Percentiles rank a stretch among this genome's conserved stretches.
Conservation (phyloP, 352 stramenopile species). For the Pythium myriotylum region DNA sequence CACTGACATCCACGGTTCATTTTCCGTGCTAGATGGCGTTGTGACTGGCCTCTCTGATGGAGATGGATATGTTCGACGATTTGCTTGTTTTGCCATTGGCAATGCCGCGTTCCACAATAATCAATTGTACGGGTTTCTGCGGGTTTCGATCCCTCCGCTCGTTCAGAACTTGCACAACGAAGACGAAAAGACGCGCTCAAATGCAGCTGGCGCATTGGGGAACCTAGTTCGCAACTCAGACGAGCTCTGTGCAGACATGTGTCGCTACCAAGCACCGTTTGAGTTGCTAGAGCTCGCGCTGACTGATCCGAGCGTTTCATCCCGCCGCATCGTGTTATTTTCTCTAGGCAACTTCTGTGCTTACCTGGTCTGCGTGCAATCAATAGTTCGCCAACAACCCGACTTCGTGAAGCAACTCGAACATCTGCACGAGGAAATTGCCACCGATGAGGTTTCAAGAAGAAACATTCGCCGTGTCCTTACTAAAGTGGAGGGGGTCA, state of each 20-base stretch:
- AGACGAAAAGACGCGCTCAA: constrained; percentile 92
- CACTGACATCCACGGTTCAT: constrained; percentile 1
- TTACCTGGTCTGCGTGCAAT: constrained; percentile 71
- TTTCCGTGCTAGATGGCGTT: constrained; percentile 61
- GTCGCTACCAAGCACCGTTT: constrained; percentile 53
- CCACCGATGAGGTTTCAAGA: constrained; percentile 64
- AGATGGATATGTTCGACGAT: constrained; percentile 88
- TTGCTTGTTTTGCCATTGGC: constrained; percentile 94
- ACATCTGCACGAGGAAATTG: constrained; percentile 58
- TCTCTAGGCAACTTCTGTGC: constrained; percentile 90
- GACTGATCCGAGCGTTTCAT: constrained; percentile 57
- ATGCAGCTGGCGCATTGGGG: constrained; percentile 90
- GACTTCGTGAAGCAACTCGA: constrained; percentile 52
- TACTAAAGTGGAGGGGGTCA: constrained; percentile 68
- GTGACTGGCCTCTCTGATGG: constrained; percentile 58
- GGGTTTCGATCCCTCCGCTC: constrained; percentile 62
- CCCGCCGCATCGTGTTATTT: constrained; percentile 89
- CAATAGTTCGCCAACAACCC: constrained; percentile 41
- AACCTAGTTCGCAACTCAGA: constrained; percentile 93
- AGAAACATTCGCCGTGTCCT: constrained; percentile 76
- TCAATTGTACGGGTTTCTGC: constrained; percentile 74
- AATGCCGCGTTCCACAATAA: constrained; percentile 92
- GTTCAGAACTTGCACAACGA: constrained; percentile 65
- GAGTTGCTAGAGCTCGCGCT: constrained; percentile 74
- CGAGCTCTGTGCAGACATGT: constrained; percentile 71